A percentile compares a stretch with the other conserved stretches of the same genome.
Conservation (phyloP, 139 green algal genomes). For the Desmodesmus armatus region DNA sequence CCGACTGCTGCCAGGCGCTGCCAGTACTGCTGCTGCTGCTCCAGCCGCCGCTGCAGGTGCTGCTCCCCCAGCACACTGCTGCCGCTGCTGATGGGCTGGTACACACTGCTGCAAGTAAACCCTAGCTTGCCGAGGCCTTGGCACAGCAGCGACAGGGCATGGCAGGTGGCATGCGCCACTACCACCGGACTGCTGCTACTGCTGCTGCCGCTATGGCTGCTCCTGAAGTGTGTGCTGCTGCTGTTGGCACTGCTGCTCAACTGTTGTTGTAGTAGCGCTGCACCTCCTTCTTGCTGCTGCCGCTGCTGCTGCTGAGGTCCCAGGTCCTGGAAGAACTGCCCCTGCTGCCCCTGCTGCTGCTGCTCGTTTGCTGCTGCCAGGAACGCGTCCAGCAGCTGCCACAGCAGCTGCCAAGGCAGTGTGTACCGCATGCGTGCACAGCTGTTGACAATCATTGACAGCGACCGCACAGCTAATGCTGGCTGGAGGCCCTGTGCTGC, state of each 20-base stretch:
- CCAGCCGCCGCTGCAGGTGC: conserved; percentile 23
- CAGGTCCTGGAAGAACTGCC: background rate
- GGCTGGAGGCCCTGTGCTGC: too few species aligned
- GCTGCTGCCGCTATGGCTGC: conserved; percentile 19
- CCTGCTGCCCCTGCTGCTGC: conserved; percentile 22
- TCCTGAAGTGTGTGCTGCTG: background rate
- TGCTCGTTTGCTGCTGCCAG: conserved; percentile 25
- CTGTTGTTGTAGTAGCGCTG: too few species aligned
- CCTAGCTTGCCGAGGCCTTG: conserved; percentile 19
- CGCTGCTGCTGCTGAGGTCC: background rate
- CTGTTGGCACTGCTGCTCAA: background rate
- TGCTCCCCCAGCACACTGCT: background rate
- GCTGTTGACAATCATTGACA: conserved; percentile 18
- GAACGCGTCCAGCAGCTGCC: conserved; percentile 25
- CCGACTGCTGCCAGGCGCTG: background rate
- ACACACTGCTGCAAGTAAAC: conserved; percentile 8
- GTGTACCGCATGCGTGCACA: conserved; percentile 29
- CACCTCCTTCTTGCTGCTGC: conserved; percentile 9
- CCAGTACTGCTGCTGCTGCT: conserved; percentile 34
- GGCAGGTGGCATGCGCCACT: background rate
- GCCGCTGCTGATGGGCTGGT: conserved; percentile 32
- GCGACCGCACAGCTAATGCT: background rate
- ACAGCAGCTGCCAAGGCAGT: background rate
- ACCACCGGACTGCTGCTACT: background rate
- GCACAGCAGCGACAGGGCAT: background rate